These are phyloP conservation scores for Perkinsus marinus DNA, from an alignment of 169 alveolate genomes.

Conservation along the genomic window DNA sequence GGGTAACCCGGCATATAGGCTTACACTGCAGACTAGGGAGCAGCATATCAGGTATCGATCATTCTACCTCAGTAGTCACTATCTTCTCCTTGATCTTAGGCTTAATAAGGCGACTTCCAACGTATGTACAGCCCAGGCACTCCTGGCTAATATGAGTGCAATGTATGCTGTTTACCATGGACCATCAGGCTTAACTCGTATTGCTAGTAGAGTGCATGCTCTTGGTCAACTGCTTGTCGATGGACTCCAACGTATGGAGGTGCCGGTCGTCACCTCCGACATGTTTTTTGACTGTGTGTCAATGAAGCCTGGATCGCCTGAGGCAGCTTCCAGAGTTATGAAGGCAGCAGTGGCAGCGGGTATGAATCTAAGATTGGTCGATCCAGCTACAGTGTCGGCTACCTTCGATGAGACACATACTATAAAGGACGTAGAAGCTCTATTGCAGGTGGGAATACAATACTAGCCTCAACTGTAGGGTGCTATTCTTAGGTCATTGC, in stretches of 20 bases:
- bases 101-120: slow-evolving; percentile 59
- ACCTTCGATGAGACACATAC: slow-evolving; percentile 51
- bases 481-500: neutral
- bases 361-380: neutral
- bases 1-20: slow-evolving; percentile 58
- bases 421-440: slow-evolving; percentile 37
- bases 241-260: neutral
- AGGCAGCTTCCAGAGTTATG: neutral
- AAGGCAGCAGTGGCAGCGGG: neutral
- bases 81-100: neutral
- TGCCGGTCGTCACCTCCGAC: neutral
- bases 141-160: slow-evolving; percentile 65
- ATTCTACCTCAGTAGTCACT: neutral
- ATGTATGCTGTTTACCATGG: slow-evolving; percentile 62
- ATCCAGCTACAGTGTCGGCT: neutral
- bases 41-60: slow-evolving; percentile 58
- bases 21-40: slow-evolving; percentile 72
- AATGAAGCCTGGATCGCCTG: neutral
- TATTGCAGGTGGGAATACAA: slow-evolving; percentile 2
- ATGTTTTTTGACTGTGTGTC: neutral
- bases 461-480: neutral
- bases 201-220: slow-evolving; percentile 44
- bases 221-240: slow-evolving; percentile 12
- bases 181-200: slow-evolving; percentile 45
- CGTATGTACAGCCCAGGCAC: slow-evolving; percentile 74